phyloP scores from a whole-genome alignment of 1,284 basidiomycete species.

The Amylostereum areolatum region DNA sequence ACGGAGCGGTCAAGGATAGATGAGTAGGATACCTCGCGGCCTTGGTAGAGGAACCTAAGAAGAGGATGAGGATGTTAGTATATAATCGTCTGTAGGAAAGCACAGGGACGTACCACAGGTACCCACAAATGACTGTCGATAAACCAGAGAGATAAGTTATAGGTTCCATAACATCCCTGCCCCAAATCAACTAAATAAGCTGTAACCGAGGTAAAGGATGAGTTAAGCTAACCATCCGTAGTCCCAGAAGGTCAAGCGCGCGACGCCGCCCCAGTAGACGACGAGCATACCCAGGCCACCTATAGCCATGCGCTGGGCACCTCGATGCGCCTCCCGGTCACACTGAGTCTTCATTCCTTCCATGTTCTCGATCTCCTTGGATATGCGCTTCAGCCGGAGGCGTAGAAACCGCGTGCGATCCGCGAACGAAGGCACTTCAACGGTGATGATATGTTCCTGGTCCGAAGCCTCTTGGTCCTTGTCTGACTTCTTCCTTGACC shows the following conservation, averaged over 20 bases:
- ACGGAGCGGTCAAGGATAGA: slow-evolving; percentile 53
- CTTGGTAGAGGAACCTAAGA: slow-evolving; percentile 54
- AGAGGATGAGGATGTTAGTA: neutral
- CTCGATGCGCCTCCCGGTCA: slow-evolving; percentile 49
- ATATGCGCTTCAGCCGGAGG: slow-evolving; percentile 39
- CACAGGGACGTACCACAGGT: slow-evolving; percentile 42
- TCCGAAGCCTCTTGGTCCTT: slow-evolving; percentile 19
- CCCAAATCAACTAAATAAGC: neutral
- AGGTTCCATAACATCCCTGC: slow-evolving; percentile 67
- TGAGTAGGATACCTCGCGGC: slow-evolving; percentile 64
- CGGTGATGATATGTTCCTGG: slow-evolving; percentile 28
- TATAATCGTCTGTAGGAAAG: neutral
- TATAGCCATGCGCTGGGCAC: slow-evolving; percentile 51
- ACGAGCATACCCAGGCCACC: slow-evolving; percentile 54
- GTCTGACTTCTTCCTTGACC: slow-evolving; percentile 6
- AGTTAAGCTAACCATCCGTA: slow-evolving; percentile 39
- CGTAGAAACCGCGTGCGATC: slow-evolving; percentile 57
- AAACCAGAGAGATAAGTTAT: slow-evolving; percentile 60
- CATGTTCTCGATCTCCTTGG: slow-evolving; percentile 38
- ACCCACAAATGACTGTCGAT: slow-evolving; percentile 53
- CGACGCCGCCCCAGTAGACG: slow-evolving; percentile 58
- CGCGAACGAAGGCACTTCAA: slow-evolving; percentile 58
- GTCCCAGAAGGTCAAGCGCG: slow-evolving; percentile 62
- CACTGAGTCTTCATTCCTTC: slow-evolving; percentile 48
- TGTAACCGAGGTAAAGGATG: neutral